Conservation (phyloP, 73 alveolate genomes). For the Durusdinium trenchii region DNA sequence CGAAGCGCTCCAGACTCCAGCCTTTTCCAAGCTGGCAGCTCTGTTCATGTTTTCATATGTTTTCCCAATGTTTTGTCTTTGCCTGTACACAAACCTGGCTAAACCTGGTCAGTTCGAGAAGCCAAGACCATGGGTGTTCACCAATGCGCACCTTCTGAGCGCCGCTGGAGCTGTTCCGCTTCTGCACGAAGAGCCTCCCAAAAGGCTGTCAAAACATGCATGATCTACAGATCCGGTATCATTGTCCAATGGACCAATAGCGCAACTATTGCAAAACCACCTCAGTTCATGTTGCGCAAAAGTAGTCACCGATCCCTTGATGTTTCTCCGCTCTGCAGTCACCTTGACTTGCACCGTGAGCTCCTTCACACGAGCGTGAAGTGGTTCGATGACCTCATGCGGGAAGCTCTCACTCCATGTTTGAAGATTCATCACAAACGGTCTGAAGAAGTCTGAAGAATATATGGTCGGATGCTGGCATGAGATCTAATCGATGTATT, state of each 20-base stretch:
- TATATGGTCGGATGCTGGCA: background rate
- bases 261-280: background rate
- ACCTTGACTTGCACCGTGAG: slow-evolving; percentile 79
- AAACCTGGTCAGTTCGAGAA: too few species aligned
- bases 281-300: too few species aligned
- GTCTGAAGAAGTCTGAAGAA: background rate
- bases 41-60: too few species aligned
- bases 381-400: slow-evolving; percentile 60
- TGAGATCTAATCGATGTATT: too few species aligned
- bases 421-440: background rate
- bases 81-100: too few species aligned
- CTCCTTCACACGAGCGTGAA: slow-evolving; percentile 71
- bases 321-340: background rate
- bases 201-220: background rate
- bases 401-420: background rate
- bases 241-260: background rate
- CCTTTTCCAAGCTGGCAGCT: background rate
- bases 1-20: background rate
- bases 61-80: too few species aligned
- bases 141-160: background rate
- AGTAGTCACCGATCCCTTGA: too few species aligned
- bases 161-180: slow-evolving; percentile 63
- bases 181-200: slow-evolving; percentile 54
- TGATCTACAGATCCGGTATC: background rate
- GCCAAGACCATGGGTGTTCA: too few species aligned